Evolutionary conservation across 129 eudicot species (phyloP).

Genomic region (Dittrichia graveolens): DNA sequence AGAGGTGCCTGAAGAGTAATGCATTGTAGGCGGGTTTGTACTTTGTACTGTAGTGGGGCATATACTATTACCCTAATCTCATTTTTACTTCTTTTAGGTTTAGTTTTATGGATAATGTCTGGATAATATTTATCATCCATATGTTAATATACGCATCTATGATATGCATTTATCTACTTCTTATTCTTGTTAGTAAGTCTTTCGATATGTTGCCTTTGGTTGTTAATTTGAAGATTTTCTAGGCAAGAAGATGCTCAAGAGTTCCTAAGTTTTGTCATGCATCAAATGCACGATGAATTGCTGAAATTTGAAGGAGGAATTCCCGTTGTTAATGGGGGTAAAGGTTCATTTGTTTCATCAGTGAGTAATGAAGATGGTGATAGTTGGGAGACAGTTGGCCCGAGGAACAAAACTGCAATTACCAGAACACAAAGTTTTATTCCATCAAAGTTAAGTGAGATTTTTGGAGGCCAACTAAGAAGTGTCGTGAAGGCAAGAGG

Average conservation of each 20-base stretch:
- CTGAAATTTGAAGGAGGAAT: conserved; percentile 62
- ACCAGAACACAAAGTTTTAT: conserved; percentile 71
- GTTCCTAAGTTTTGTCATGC: conserved; percentile 79
- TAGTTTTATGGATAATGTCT: neutral
- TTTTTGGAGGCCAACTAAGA: conserved; percentile 71
- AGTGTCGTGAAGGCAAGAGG: conserved; percentile 90
- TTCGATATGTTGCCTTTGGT: conserved; percentile 8
- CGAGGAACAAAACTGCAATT: conserved; percentile 65
- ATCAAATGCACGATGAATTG: conserved; percentile 85
- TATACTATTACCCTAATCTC: neutral
- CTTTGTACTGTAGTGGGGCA: neutral
- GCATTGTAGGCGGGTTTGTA: conserved; percentile 17
- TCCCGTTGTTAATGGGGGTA: conserved; percentile 40
- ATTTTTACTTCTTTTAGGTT: conserved; percentile 1
- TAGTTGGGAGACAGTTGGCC: conserved; percentile 78
- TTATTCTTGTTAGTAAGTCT: conserved; percentile 14
- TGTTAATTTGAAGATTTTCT: conserved; percentile 24
- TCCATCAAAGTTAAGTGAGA: conserved; percentile 66
- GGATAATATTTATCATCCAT: neutral
- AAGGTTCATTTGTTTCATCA: conserved; percentile 55
- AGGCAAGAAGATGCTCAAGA: conserved; percentile 97
- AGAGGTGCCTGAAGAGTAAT: conserved; percentile 1
- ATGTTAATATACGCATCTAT: neutral
- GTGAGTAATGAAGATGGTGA: conserved; percentile 63
- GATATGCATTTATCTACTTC: conserved; percentile 1